Percentiles rank a stretch among this genome's conserved stretches.
These are phyloP conservation scores for Pythium coloratum DNA, from an alignment of 352 stramenopile genomes.

Conservation along the genomic window DNA sequence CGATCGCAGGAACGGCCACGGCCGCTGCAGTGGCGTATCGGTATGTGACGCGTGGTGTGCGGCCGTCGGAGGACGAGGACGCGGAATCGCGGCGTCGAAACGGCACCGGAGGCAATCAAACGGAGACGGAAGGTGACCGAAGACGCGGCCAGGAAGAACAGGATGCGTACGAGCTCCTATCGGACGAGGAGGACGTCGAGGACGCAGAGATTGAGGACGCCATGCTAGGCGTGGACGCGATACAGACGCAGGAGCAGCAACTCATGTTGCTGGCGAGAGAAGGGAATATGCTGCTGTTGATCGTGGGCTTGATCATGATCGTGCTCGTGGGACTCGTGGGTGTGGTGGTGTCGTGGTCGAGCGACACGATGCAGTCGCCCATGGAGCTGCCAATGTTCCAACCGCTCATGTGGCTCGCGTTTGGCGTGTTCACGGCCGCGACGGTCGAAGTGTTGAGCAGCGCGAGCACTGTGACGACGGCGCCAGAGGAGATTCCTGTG, in stretches of 20 bases:
- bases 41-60: slow-evolving; percentile 50
- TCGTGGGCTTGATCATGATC: slow-evolving; percentile 72
- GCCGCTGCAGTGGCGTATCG: slow-evolving; percentile 60
- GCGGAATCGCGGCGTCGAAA: slow-evolving; percentile 10
- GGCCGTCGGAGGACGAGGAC: slow-evolving; percentile 24
- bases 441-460: slow-evolving; percentile 45
- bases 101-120: slow-evolving; percentile 7
- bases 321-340: slow-evolving; percentile 63
- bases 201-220: slow-evolving; percentile 3
- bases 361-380: slow-evolving; percentile 38
- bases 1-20: slow-evolving; percentile 65
- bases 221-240: slow-evolving; percentile 6
- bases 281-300: slow-evolving; percentile 62
- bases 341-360: slow-evolving; percentile 57
- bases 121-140: slow-evolving; percentile 6
- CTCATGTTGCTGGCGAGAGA: slow-evolving; percentile 40
- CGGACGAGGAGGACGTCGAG: slow-evolving; percentile 35
- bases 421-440: slow-evolving; percentile 74
- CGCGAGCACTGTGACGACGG: slow-evolving; percentile 6
- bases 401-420: slow-evolving; percentile 76
- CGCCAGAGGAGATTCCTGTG: slow-evolving; percentile 34
- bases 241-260: slow-evolving; percentile 40
- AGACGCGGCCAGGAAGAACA: slow-evolving; percentile 17
- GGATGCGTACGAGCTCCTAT: slow-evolving; percentile 43
- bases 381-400: slow-evolving; percentile 73